A percentile compares a stretch with the other conserved stretches of the same genome.
Evolutionary conservation across 2,329 filamentous ascomycete species (phyloP).

Genomic region (Aspergillus sergii): DNA sequence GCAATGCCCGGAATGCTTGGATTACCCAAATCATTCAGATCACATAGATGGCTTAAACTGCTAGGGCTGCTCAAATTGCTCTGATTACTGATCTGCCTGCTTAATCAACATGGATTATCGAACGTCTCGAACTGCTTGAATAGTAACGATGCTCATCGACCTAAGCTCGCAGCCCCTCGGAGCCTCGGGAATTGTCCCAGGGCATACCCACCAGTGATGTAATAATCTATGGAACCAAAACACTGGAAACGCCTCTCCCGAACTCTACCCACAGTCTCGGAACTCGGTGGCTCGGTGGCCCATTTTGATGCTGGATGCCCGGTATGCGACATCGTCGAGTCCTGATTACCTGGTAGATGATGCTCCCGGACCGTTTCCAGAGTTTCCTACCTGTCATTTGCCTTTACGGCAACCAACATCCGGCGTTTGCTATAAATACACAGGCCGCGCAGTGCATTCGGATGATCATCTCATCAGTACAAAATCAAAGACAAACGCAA

Average conservation of each 20-base stretch:
- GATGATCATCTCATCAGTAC: no score
- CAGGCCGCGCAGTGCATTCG: not conserved
- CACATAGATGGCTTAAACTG: no score
- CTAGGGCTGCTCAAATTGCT: no score
- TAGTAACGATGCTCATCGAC: no score
- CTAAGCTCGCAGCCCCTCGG: not conserved
- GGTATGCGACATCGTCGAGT: not conserved
- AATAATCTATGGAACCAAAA: not conserved
- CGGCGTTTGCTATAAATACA: not conserved
- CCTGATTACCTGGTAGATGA: no score
- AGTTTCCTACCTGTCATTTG: not conserved
- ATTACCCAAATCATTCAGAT: no score
- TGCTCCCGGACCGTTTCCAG: no score
- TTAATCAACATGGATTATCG: no score
- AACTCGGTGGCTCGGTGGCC: constrained; percentile 12
- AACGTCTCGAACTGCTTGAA: no score
- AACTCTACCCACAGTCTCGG: not conserved
- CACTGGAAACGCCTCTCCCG: not conserved
- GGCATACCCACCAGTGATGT: not conserved
- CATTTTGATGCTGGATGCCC: not conserved
- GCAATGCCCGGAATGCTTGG: no score
- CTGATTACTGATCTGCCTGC: no score
- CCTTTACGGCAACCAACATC: not conserved
- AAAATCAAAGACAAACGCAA: not conserved
- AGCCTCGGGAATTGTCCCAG: not conserved